Conservation (phyloP, 495 filamentous ascomycete species). For the Hyaloscypha finlandica region DNA sequence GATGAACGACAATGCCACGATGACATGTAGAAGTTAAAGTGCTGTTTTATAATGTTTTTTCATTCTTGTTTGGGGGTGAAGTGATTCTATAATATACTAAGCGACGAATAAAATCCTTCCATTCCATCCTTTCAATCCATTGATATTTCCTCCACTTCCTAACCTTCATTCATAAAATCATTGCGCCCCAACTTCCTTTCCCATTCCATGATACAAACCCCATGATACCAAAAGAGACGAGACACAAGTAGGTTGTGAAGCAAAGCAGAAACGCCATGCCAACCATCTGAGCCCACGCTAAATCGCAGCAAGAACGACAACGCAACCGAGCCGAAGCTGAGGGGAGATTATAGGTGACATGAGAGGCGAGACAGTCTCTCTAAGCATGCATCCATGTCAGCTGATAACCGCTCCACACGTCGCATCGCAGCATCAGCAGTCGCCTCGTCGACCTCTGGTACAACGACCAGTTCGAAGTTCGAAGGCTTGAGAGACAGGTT, state of each 20-base stretch:
- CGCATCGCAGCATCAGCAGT: constrained; percentile 38
- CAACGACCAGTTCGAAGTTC: constrained; percentile 57
- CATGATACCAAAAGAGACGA: background rate
- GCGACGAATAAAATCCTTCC: no score
- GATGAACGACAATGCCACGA: no score
- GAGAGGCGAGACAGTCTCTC: constrained; percentile 44
- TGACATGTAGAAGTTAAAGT: no score
- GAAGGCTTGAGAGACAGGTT: constrained; percentile 57
- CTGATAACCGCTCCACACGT: constrained; percentile 43
- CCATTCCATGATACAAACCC: background rate
- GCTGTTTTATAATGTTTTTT: no score
- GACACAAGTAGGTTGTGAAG: background rate
- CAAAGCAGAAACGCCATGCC: background rate
- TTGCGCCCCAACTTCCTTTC: no score
- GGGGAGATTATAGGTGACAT: constrained; percentile 34
- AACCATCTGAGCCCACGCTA: constrained; percentile 23
- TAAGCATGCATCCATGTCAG: constrained; percentile 40
- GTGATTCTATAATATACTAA: no score
- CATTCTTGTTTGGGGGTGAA: no score
- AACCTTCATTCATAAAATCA: no score
- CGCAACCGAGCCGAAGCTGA: background rate
- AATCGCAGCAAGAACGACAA: constrained; percentile 29
- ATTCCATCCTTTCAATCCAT: no score
- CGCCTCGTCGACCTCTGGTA: constrained; percentile 48
- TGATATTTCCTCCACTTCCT: no score